phyloP scores from a whole-genome alignment of 129 eudicot genomes.

The Flaveria robusta region DNA sequence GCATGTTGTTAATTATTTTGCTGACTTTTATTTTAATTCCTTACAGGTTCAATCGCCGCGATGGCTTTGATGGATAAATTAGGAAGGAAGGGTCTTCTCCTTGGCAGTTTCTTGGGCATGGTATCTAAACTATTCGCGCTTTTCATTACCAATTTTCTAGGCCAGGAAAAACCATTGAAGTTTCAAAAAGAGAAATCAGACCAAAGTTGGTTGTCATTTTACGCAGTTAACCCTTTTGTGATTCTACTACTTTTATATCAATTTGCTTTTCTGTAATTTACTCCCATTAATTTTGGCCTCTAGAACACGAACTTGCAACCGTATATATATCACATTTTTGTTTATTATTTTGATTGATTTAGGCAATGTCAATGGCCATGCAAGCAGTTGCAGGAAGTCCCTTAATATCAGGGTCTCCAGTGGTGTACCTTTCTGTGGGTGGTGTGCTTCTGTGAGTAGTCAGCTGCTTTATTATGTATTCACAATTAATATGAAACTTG shows the following conservation, averaged over 20 bases:
- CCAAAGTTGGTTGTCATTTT: too few relatives aligned
- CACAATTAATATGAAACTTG: not conserved
- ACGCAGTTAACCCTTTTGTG: not conserved
- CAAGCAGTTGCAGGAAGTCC: constrained; percentile 65
- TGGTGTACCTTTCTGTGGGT: constrained; percentile 77
- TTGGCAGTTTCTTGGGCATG: constrained; percentile 90
- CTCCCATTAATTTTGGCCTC: not conserved
- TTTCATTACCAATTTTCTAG: not conserved
- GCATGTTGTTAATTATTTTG: not conserved
- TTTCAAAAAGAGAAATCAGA: too few relatives aligned
- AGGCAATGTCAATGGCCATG: constrained; percentile 71
- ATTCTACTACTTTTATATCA: not conserved
- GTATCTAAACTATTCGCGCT: constrained; percentile 33
- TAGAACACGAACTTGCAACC: not conserved
- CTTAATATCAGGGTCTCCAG: constrained; percentile 44
- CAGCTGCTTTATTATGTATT: constrained; percentile 27
- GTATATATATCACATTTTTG: not conserved
- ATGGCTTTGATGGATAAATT: constrained; percentile 81
- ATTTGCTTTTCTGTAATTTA: not conserved
- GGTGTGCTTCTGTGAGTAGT: constrained; percentile 73
- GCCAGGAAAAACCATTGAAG: not conserved
- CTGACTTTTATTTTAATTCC: not conserved
- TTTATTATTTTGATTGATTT: constrained; percentile 29
- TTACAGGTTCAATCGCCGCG: constrained; percentile 73
- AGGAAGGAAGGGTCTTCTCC: constrained; percentile 80